Evolutionary conservation across 1,139 yeast species (phyloP).

Genomic region (Yamadazyma dushanensis): DNA sequence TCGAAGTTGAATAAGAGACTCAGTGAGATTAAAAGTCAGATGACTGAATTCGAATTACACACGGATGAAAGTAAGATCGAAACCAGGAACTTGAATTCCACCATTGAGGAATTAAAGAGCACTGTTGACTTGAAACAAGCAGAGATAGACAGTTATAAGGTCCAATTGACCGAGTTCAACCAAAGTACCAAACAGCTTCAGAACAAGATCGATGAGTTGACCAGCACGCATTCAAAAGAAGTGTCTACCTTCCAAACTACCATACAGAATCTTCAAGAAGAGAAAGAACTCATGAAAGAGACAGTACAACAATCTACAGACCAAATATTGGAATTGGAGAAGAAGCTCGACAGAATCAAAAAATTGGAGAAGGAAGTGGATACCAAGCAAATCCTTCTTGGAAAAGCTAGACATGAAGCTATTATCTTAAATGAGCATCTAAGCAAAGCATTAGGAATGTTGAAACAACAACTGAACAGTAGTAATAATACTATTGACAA

Average conservation of each 20-base stretch:
- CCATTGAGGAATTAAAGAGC: conserved; percentile 48
- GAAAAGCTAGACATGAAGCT: conserved; percentile 92
- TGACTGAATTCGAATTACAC: conserved; percentile 48
- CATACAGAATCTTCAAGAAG: conserved; percentile 12
- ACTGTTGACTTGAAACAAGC: conserved; percentile 25
- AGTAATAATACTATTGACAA: conserved; percentile 76
- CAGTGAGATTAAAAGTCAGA: conserved; percentile 40
- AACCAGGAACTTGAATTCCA: conserved; percentile 38
- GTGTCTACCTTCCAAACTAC: conserved; percentile 18
- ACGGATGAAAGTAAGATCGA: conserved; percentile 51
- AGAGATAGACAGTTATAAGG: conserved; percentile 13
- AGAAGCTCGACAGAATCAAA: conserved; percentile 13
- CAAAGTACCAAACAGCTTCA: conserved; percentile 8
- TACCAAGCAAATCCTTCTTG: conserved; percentile 77
- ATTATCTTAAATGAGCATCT: conserved; percentile 93
- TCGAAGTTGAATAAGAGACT: conserved; percentile 33
- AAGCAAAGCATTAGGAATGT: conserved; percentile 78
- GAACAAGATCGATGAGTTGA: conserved; percentile 19
- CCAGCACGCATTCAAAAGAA: conserved; percentile 15
- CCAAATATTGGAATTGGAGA: conserved; percentile 15
- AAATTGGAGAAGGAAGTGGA: conserved; percentile 38
- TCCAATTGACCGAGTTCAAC: conserved; percentile 12
- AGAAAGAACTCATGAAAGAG: conserved; percentile 8
- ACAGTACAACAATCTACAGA: conserved; percentile 10
- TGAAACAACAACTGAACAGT: conserved; percentile 69